Evolutionary conservation across 495 filamentous ascomycete species (phyloP), one percentile per base, ranked within the genome.

Genomic region (Rostrohypoxylon terebratum): DNA sequence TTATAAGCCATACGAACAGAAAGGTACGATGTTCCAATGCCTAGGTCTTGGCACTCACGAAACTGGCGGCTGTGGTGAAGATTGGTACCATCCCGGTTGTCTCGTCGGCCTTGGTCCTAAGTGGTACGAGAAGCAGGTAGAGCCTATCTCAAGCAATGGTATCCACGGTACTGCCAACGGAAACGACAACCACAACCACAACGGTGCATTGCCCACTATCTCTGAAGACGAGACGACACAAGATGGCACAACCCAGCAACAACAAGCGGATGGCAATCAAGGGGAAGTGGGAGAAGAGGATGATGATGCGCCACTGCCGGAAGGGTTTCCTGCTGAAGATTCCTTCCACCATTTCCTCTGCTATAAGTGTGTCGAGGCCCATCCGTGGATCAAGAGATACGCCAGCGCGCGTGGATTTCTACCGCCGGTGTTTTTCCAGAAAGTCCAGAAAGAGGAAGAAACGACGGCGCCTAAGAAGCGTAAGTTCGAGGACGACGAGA

Each of bases 21-120:
- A 93, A 72, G 96, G 96, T 1, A 98, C 94, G n/a, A 99, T 99
- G 96, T 98, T 95, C 77, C 96, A 99, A 81, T 99, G 96, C 78
- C 78, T 98, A 1, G 94, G 94, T 0, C 85, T 99, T 3, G 94
- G 93, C 0, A 90, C 89, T 0, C 87, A 87, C 36, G 91, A 91
- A 71, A 90, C 90, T 3, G 93, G 93, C 8, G 94, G 94, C 4
- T 99, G 96, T 81, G 94, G 96, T 3, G 96, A 99, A 82, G 96
- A 99, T 79, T 99, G 96, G 96, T 99, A 94, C 86, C 96, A 99
- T 83, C 94, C 96, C 13, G 93, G 94, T 63, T 99, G 96, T 77
- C 79, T 99, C 11, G 89, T 97, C 57, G 96, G 96, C 8, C 77
- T 95, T 11, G 87, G 90, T 2, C 83, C 86, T 1, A 80, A 82